A percentile compares a stretch with the other conserved stretches of the same genome.
Evolutionary conservation across 805 yeast genomes (phyloP).

Genomic region (Candida gorgasii): DNA sequence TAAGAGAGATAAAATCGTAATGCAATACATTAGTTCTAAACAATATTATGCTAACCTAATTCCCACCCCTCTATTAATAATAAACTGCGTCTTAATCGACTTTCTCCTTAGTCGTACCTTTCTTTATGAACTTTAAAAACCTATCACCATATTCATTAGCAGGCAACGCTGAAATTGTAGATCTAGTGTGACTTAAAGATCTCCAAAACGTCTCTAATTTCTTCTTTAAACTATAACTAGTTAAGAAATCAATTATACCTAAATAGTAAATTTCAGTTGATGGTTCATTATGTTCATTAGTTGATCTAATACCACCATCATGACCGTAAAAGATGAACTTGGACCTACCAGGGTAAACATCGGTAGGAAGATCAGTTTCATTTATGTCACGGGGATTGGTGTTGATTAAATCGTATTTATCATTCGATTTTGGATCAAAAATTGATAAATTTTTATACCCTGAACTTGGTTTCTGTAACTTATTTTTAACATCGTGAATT

Average conservation of each 20-base stretch:
- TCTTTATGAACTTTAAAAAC: slow-evolving; percentile 66
- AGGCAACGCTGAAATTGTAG: slow-evolving; percentile 84
- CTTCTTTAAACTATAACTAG: slow-evolving; percentile 73
- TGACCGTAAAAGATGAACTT: slow-evolving; percentile 66
- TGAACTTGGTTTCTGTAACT: slow-evolving; percentile 28
- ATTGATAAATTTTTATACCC: slow-evolving; percentile 41
- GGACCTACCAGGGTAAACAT: slow-evolving; percentile 49
- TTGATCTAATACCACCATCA: slow-evolving; percentile 82
- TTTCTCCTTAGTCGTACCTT: slow-evolving; percentile 5
- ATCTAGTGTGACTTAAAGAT: slow-evolving; percentile 64
- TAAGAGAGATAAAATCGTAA: background rate
- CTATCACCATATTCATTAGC: slow-evolving; percentile 88
- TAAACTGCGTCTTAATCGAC: background rate
- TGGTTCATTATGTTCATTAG: slow-evolving; percentile 63
- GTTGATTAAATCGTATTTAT: slow-evolving; percentile 39
- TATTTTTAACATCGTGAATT: slow-evolving; percentile 70
- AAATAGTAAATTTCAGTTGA: slow-evolving; percentile 74
- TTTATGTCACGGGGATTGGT: slow-evolving; percentile 50
- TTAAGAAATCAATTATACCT: slow-evolving; percentile 93
- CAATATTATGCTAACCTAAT: slow-evolving; percentile 5
- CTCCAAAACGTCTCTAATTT: slow-evolving; percentile 85
- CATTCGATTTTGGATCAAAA: slow-evolving; percentile 43
- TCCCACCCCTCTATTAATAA: background rate
- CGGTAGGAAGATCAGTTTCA: slow-evolving; percentile 41
- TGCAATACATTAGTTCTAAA: slow-evolving; percentile 5